Conservation (phyloP, 768 basidiomycete genomes). For the Cubamyces sp. region DNA sequence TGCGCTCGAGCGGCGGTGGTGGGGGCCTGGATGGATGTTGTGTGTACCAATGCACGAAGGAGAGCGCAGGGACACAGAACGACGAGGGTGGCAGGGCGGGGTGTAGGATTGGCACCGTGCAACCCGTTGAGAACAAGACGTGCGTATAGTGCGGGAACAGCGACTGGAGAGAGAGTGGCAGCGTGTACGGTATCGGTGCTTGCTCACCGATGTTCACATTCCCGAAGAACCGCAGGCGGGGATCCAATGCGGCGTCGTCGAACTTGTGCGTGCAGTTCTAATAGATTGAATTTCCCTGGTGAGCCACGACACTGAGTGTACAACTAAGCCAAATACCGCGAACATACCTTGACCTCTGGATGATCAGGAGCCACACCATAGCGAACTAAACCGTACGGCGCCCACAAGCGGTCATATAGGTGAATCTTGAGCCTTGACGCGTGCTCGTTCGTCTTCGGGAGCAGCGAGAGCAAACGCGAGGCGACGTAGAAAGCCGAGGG, state of each 20-base stretch:
- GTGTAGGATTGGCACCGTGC: constrained; percentile 66
- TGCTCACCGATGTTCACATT: constrained; percentile 67
- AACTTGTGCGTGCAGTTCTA: constrained; percentile 98
- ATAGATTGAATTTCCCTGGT: not conserved
- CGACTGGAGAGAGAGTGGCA: constrained; percentile 60
- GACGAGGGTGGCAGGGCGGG: constrained; percentile 50
- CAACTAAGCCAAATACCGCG: no score
- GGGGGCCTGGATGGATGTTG: constrained; percentile 73
- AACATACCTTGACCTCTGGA: constrained; percentile 90
- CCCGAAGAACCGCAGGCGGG: constrained; percentile 87
- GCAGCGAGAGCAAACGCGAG: constrained; percentile 73
- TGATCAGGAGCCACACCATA: constrained; percentile 99
- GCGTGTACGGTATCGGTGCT: constrained; percentile 52
- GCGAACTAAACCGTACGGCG: constrained; percentile 92
- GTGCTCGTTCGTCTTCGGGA: constrained; percentile 46
- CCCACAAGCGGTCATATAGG: constrained; percentile 90
- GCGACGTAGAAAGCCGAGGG: constrained; percentile 98
- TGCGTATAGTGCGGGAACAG: constrained; percentile 80
- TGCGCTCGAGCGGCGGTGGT: constrained; percentile 65
- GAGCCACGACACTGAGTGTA: not conserved
- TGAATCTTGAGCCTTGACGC: constrained; percentile 62
- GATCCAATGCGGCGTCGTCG: constrained; percentile 76
- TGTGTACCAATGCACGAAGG: constrained; percentile 96
- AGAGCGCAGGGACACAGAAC: constrained; percentile 72
- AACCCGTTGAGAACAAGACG: constrained; percentile 86